These are phyloP conservation scores for Crithidia acanthocephali DNA, from an alignment of 208 protist species.

Conservation along the genomic window DNA sequence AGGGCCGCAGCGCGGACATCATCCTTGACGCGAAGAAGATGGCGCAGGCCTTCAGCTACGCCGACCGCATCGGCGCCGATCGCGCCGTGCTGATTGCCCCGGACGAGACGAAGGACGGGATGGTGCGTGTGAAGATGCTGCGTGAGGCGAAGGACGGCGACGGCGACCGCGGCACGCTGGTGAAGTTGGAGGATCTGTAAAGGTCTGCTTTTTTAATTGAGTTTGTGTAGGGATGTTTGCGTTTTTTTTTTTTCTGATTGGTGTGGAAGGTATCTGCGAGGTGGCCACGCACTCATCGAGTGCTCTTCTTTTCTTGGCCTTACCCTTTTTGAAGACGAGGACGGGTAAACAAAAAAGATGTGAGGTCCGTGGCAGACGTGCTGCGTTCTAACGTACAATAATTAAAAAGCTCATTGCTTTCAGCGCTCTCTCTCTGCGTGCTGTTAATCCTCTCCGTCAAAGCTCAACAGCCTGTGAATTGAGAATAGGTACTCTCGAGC, in stretches of 20 bases:
- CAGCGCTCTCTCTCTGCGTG: background rate
- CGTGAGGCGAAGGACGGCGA: conserved; percentile 71
- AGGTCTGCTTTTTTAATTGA: background rate
- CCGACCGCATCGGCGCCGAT: conserved; percentile 92
- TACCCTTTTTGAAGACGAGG: too few relatives aligned
- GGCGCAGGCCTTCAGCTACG: conserved; percentile 93
- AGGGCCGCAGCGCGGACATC: conserved; percentile 89
- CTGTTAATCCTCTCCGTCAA: background rate
- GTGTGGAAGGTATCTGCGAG: too few relatives aligned
- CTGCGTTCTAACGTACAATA: too few relatives aligned
- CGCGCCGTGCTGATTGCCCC: conserved; percentile 93
- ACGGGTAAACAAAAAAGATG: too few relatives aligned
- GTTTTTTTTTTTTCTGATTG: background rate
- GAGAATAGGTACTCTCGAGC: too few relatives aligned
- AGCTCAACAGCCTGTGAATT: too few relatives aligned
- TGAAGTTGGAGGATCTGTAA: conserved; percentile 64
- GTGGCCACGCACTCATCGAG: too few relatives aligned
- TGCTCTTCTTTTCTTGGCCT: too few relatives aligned
- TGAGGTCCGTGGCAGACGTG: too few relatives aligned
- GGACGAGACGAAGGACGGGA: conserved; percentile 91
- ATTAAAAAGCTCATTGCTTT: background rate
- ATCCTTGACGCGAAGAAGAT: conserved; percentile 94
- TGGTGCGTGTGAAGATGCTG: conserved; percentile 93
- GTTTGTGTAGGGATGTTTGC: background rate
- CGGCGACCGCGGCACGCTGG: conserved; percentile 54